phyloP scores from a whole-genome alignment of 495 filamentous ascomycete genomes.

The Talaromyces liani region DNA sequence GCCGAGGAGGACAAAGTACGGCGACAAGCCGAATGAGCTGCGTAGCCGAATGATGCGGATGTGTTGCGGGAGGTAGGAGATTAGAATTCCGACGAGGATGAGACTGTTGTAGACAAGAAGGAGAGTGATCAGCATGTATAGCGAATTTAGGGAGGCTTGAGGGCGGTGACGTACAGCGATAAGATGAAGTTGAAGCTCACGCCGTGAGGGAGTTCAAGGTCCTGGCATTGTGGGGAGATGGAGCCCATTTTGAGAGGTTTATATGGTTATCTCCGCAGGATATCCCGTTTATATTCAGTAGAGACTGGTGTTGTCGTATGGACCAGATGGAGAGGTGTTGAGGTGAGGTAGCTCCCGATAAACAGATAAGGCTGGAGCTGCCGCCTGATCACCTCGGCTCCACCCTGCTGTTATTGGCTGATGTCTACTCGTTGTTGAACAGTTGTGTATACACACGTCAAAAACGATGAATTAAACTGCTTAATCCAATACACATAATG shows the following conservation, averaged over 20 bases:
- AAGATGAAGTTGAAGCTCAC: conserved; percentile 51
- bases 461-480: background rate
- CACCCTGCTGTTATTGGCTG: background rate
- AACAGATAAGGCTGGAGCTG: background rate
- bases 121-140: background rate
- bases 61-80: conserved; percentile 95
- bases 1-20: conserved; percentile 87
- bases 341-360: background rate
- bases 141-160: background rate
- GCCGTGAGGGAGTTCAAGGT: conserved; percentile 13
- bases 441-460: too few species aligned
- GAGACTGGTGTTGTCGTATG: background rate
- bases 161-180: conserved; percentile 39
- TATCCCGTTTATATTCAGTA: background rate
- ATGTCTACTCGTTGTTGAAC: background rate
- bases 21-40: conserved; percentile 92
- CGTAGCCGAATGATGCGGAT: conserved; percentile 77
- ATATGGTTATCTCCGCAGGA: background rate
- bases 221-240: conserved; percentile 24
- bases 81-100: conserved; percentile 81
- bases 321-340: background rate
- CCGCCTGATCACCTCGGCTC: background rate
- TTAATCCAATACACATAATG: background rate
- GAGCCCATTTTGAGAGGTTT: conserved; percentile 10
- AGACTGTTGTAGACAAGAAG: conserved; percentile 41